These are phyloP conservation scores for Halteria grandinella DNA, from an alignment of 73 alveolate genomes.

Conservation along the genomic window DNA sequence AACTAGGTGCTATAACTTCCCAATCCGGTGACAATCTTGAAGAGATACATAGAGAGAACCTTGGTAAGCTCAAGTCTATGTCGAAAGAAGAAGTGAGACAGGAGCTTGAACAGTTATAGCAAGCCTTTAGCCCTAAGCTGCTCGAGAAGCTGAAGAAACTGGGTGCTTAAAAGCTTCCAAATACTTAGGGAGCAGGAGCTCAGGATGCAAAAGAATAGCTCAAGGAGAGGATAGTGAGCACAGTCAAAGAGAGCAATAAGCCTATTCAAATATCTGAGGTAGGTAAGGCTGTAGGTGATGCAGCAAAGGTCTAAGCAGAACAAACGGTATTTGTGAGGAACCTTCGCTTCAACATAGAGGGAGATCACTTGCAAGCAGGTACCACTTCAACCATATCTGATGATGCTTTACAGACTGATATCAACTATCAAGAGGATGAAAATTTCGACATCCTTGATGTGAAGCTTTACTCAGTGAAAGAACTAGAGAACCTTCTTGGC, in stretches of 20 bases:
- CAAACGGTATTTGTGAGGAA: neutral
- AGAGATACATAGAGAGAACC: conserved; percentile 9
- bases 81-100: conserved; percentile 31
- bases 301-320: neutral
- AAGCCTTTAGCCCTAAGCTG: conserved; percentile 7
- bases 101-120: neutral
- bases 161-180: no score
- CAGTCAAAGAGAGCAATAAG: no score
- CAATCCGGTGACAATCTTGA: neutral
- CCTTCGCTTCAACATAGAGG: neutral
- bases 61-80: neutral
- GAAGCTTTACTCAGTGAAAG: conserved; percentile 12
- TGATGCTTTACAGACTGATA: neutral
- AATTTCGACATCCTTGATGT: conserved; percentile 18
- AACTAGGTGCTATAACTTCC: no score
- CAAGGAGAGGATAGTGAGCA: no score
- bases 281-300: neutral
- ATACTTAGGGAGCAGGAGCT: no score
- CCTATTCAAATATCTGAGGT: conserved; percentile 34
- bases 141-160: conserved; percentile 13
- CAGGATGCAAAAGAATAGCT: no score
- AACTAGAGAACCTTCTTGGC: conserved; percentile 10
- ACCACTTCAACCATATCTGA: neutral
- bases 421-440: conserved; percentile 8
- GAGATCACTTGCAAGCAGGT: neutral